A percentile compares a stretch with the other conserved stretches of the same genome.
Conservation (phyloP, 108 stramenopile genomes). For the Skeletonema menzelii region DNA sequence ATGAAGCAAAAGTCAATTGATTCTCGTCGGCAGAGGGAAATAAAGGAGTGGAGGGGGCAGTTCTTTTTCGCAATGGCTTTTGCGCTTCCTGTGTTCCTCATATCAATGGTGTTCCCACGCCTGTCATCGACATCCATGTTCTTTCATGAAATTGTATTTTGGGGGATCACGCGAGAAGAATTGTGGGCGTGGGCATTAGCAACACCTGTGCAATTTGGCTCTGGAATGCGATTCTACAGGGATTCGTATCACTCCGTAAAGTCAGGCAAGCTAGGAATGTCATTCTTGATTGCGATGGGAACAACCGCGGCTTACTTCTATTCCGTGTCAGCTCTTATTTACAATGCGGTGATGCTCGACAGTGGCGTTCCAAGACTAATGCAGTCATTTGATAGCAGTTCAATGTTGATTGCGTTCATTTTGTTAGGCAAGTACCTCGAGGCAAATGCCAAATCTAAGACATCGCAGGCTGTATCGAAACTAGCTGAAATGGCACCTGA, state of each 20-base stretch:
- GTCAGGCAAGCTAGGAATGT: constrained; percentile 77
- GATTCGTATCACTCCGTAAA: constrained; percentile 60
- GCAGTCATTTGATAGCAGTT: constrained; percentile 76
- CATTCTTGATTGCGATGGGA: constrained; percentile 78
- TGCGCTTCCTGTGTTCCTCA: constrained; percentile 55
- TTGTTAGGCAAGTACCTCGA: constrained; percentile 85
- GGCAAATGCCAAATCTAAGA: constrained; percentile 44
- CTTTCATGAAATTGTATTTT: constrained; percentile 13
- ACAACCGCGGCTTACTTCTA: constrained; percentile 83
- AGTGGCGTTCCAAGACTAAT: constrained; percentile 36
- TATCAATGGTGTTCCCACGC: constrained; percentile 51
- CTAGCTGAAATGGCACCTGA: constrained; percentile 52
- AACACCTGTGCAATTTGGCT: constrained; percentile 81
- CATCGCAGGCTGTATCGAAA: constrained; percentile 46
- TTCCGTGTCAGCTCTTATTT: constrained; percentile 52
- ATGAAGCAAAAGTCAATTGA: constrained; percentile 48
- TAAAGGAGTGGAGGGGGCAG: constrained; percentile 38
- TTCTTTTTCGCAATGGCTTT: constrained; percentile 51
- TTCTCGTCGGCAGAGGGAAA: constrained; percentile 40
- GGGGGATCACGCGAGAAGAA: constrained; percentile 43
- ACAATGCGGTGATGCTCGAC: constrained; percentile 27
- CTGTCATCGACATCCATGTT: constrained; percentile 23
- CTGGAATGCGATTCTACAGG: constrained; percentile 76
- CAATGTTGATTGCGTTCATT: constrained; percentile 72
- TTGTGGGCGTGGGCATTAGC: constrained; percentile 61